phyloP scores from a whole-genome alignment of 2,329 filamentous ascomycete species.

The Phoma sp. region DNA sequence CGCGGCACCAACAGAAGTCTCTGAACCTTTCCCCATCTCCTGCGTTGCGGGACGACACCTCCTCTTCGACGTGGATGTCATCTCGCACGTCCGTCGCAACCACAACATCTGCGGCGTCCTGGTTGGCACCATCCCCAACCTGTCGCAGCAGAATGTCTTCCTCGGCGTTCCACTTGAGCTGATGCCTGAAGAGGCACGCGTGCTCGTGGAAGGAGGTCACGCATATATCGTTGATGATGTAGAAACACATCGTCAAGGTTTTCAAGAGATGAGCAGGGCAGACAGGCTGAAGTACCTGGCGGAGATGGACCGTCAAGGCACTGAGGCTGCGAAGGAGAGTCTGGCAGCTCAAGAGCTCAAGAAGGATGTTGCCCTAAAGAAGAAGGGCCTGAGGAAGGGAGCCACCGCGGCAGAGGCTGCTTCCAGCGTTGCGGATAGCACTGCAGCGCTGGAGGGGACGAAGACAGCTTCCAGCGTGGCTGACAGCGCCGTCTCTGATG shows the following conservation, averaged over 20 bases:
- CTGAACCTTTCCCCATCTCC: slow-evolving; percentile 76
- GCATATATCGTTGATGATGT: slow-evolving; percentile 84
- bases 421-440: slow-evolving; percentile 10
- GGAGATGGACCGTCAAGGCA: slow-evolving; percentile 61
- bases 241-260: slow-evolving; percentile 68
- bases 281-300: slow-evolving; percentile 68
- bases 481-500: slow-evolving; percentile 21
- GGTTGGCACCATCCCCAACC: slow-evolving; percentile 86
- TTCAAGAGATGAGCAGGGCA: slow-evolving; percentile 64
- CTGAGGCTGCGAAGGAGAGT: slow-evolving; percentile 55
- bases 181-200: slow-evolving; percentile 84
- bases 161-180: slow-evolving; percentile 86
- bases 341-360: slow-evolving; percentile 56
- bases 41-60: slow-evolving; percentile 81
- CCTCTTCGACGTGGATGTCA: slow-evolving; percentile 83
- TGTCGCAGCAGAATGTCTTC: slow-evolving; percentile 94
- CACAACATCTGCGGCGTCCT: slow-evolving; percentile 87
- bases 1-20: slow-evolving; percentile 37
- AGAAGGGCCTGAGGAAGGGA: slow-evolving; percentile 48
- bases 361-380: slow-evolving; percentile 58
- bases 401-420: slow-evolving; percentile 7
- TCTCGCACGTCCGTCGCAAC: slow-evolving; percentile 76
- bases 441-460: slow-evolving; percentile 4
- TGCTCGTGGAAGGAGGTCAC: slow-evolving; percentile 77
- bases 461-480: slow-evolving; percentile 7